These are phyloP conservation scores for Emmonsiellopsis sp. DNA, from an alignment of 2,329 filamentous ascomycete species.

Conservation along the genomic window DNA sequence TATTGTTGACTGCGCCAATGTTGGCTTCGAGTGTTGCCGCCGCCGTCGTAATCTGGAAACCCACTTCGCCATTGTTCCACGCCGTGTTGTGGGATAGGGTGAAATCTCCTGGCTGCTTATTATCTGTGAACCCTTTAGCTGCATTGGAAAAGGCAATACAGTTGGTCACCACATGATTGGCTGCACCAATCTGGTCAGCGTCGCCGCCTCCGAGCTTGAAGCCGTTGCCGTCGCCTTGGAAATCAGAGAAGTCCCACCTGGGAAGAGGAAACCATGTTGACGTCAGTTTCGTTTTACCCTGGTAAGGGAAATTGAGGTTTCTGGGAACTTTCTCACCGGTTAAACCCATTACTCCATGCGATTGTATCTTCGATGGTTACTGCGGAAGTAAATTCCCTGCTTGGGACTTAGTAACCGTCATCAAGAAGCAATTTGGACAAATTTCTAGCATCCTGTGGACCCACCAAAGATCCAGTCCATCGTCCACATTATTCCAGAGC, in stretches of 20 bases:
- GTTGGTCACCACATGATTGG: constrained; percentile 37
- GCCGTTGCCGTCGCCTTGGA: constrained; percentile 40
- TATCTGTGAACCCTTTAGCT: constrained; percentile 40
- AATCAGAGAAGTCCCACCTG: constrained; percentile 33
- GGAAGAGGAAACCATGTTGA: constrained; percentile 8
- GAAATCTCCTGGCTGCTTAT: constrained; percentile 34
- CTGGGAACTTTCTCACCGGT: constrained; percentile 13
- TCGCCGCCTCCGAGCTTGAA: constrained; percentile 38
- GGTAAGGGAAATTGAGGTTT: neutral
- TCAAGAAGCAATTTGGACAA: constrained; percentile 17
- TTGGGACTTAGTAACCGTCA: constrained; percentile 19
- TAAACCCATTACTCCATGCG: constrained; percentile 39
- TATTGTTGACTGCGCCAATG: constrained; percentile 28
- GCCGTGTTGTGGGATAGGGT: constrained; percentile 36
- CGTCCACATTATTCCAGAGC: constrained; percentile 44
- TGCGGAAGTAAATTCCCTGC: constrained; percentile 21
- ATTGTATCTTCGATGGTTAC: constrained; percentile 31
- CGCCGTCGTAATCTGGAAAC: constrained; percentile 29
- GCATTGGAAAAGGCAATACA: constrained; percentile 37
- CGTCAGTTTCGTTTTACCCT: neutral
- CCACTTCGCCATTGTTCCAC: constrained; percentile 36
- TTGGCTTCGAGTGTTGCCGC: constrained; percentile 30
- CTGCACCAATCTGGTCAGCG: constrained; percentile 26
- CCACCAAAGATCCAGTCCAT: constrained; percentile 36
- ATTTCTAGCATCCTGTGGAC: neutral